Evolutionary conservation across 1,284 basidiomycete species (phyloP).

Genomic region (Veloboletus limbatus): DNA sequence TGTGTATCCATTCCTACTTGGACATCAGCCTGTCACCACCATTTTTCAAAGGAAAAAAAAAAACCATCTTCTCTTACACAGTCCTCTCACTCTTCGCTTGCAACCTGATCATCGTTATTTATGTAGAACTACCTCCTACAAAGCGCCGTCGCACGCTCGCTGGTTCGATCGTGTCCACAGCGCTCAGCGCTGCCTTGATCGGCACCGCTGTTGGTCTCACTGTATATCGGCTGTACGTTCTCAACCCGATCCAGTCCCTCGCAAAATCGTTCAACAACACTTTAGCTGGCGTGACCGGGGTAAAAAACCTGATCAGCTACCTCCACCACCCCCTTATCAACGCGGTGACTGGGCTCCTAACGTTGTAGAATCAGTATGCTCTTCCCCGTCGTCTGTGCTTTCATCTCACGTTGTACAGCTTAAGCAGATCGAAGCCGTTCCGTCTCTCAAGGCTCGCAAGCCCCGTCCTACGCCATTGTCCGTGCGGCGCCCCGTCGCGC

Average conservation of each 20-base stretch:
- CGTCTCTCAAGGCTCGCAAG: slow-evolving; percentile 30
- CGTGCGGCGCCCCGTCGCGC: slow-evolving; percentile 34
- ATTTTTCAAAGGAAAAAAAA: slow-evolving; percentile 9
- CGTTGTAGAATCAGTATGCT: slow-evolving; percentile 24
- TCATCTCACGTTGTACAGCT: slow-evolving; percentile 11
- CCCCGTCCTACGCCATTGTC: slow-evolving; percentile 29
- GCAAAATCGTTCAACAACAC: slow-evolving; percentile 5
- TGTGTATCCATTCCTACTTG: slow-evolving; percentile 28
- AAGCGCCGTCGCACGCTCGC: slow-evolving; percentile 67
- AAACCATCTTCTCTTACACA: slow-evolving; percentile 19
- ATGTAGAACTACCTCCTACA: slow-evolving; percentile 54
- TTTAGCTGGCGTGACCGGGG: slow-evolving; percentile 65
- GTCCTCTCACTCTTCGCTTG: slow-evolving; percentile 24
- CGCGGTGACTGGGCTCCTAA: slow-evolving; percentile 52
- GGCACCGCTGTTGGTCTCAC: slow-evolving; percentile 80
- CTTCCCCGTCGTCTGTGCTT: neutral
- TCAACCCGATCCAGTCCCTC: neutral
- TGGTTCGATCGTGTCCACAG: slow-evolving; percentile 74
- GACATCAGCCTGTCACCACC: slow-evolving; percentile 9
- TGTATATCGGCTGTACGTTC: slow-evolving; percentile 73
- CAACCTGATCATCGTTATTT: slow-evolving; percentile 32
- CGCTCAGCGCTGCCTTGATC: slow-evolving; percentile 75
- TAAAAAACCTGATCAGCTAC: slow-evolving; percentile 43
- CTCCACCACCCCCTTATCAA: slow-evolving; percentile 63
- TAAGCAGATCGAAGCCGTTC: slow-evolving; percentile 21